A percentile compares a stretch with the other conserved stretches of the same genome.
phyloP scores from a whole-genome alignment of 2,329 filamentous ascomycete genomes.

The Penicillium italicum region DNA sequence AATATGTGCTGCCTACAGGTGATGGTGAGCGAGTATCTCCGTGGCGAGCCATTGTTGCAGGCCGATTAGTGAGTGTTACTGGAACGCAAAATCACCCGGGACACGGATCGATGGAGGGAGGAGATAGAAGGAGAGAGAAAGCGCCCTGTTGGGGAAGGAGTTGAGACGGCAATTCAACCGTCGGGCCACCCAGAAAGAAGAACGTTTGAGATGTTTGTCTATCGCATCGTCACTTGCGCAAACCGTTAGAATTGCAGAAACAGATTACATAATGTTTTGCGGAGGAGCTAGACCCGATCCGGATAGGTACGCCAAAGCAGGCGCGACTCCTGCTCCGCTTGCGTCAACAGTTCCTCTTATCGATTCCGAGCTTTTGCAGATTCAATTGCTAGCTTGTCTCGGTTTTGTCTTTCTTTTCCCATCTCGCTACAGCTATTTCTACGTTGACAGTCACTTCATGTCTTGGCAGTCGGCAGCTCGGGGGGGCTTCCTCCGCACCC shows the following conservation, averaged over 20 bases:
- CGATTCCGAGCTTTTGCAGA: background rate
- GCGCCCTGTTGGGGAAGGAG: background rate
- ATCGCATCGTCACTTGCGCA: background rate
- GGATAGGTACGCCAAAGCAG: slow-evolving; percentile 24
- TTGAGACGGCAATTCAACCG: background rate
- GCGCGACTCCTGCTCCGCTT: slow-evolving; percentile 29
- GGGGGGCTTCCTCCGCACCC: slow-evolving; percentile 30
- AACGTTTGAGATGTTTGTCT: background rate
- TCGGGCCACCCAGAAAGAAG: background rate
- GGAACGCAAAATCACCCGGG: slow-evolving; percentile 33
- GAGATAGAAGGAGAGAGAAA: background rate
- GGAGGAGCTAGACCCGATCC: slow-evolving; percentile 15
- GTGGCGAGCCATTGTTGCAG: slow-evolving; percentile 57
- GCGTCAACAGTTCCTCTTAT: slow-evolving; percentile 23
- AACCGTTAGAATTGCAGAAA: background rate
- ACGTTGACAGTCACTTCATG: slow-evolving; percentile 22
- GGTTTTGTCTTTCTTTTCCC: background rate
- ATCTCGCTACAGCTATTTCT: background rate
- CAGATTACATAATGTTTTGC: background rate
- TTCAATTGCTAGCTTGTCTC: background rate
- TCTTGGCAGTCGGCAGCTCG: slow-evolving; percentile 32
- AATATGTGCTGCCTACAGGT: slow-evolving; percentile 81
- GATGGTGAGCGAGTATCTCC: slow-evolving; percentile 79
- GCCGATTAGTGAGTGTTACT: slow-evolving; percentile 51
- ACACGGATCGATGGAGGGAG: slow-evolving; percentile 9